A percentile compares a stretch with the other conserved stretches of the same genome.
phyloP scores from a whole-genome alignment of 495 filamentous ascomycete genomes.

The Sporormia fimetaria region DNA sequence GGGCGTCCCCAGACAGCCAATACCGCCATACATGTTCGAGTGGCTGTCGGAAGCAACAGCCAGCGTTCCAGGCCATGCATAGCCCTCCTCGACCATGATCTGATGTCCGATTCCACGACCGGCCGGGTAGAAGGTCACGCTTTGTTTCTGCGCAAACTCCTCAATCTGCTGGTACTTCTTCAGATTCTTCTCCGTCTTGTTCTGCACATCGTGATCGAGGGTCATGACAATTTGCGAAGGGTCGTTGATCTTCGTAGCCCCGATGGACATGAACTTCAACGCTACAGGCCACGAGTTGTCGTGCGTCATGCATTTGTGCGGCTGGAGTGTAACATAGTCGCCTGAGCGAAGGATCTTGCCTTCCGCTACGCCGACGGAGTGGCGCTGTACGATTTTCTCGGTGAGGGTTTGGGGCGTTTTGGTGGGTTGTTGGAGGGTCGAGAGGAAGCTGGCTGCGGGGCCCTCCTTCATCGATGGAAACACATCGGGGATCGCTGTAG shows the following conservation, averaged over 20 bases:
- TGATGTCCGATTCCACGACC: constrained; percentile 81
- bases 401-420: constrained; percentile 66
- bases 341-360: constrained; percentile 63
- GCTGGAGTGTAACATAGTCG: constrained; percentile 72
- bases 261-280: constrained; percentile 77
- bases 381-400: constrained; percentile 81
- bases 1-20: constrained; percentile 66
- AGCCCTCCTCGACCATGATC: constrained; percentile 79
- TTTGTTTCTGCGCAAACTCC: constrained; percentile 70
- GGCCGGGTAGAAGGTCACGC: constrained; percentile 73
- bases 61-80: constrained; percentile 71
- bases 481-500: constrained; percentile 31
- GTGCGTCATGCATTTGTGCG: constrained; percentile 76
- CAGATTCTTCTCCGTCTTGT: constrained; percentile 69
- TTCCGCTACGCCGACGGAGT: constrained; percentile 56
- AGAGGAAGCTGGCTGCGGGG: constrained; percentile 30
- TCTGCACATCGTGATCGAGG: constrained; percentile 89
- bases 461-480: constrained; percentile 35
- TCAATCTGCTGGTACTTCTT: constrained; percentile 81
- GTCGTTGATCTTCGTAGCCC: constrained; percentile 63
- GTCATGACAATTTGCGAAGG: constrained; percentile 75
- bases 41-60: constrained; percentile 76
- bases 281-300: constrained; percentile 88
- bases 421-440: constrained; percentile 27
- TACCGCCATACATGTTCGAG: constrained; percentile 82